Evolutionary conservation across 805 yeast genomes (phyloP).

Genomic region (Pichia eremophila): DNA sequence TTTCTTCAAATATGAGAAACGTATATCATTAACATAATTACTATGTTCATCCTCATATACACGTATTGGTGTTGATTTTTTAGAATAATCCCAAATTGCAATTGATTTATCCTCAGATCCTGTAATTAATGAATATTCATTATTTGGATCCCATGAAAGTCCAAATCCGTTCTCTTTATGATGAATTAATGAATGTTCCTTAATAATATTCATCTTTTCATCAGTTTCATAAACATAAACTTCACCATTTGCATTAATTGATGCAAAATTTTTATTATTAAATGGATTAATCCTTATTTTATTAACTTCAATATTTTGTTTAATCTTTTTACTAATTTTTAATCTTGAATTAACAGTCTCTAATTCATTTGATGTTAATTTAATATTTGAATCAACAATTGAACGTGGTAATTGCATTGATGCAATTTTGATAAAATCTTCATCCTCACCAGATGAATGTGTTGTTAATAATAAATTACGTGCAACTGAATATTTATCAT

Average conservation of each 20-base stretch:
- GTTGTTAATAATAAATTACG: slow-evolving; percentile 59
- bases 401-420: slow-evolving; percentile 47
- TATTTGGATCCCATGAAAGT: slow-evolving; percentile 49
- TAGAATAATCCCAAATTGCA: slow-evolving; percentile 47
- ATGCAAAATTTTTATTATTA: slow-evolving; percentile 43
- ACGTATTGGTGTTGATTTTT: slow-evolving; percentile 18
- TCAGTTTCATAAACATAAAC: slow-evolving; percentile 42
- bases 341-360: slow-evolving; percentile 42
- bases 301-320: slow-evolving; percentile 58
- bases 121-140: slow-evolving; percentile 43
- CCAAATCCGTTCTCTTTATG: slow-evolving; percentile 71
- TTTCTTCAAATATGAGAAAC: slow-evolving; percentile 52
- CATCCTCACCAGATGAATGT: slow-evolving; percentile 62
- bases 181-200: slow-evolving; percentile 31
- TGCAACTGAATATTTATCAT: slow-evolving; percentile 20
- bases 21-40: slow-evolving; percentile 65
- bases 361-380: slow-evolving; percentile 19
- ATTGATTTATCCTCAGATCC: slow-evolving; percentile 59
- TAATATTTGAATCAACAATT: slow-evolving; percentile 16
- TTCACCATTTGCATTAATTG: slow-evolving; percentile 61
- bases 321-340: slow-evolving; percentile 50
- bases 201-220: slow-evolving; percentile 11
- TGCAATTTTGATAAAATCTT: slow-evolving; percentile 57
- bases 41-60: slow-evolving; percentile 31
- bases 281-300: slow-evolving; percentile 67